Conservation (phyloP, 345 rosid species). For the Aquilaria sinensis region DNA sequence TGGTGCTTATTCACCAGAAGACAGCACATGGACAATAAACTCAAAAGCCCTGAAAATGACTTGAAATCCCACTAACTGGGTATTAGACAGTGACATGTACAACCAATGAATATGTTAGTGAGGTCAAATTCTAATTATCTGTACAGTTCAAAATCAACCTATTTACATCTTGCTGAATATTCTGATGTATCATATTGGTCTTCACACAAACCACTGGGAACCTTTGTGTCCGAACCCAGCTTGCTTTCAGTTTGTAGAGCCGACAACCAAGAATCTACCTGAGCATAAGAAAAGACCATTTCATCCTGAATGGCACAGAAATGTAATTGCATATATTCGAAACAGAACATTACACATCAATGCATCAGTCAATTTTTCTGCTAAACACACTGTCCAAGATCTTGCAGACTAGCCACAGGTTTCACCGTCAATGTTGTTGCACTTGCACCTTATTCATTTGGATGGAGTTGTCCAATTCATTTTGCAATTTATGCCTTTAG, state of each 20-base stretch:
- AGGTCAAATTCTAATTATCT: constrained; percentile 10
- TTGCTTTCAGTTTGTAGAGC: constrained; percentile 47
- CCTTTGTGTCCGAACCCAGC: constrained; percentile 25
- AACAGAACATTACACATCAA: no score
- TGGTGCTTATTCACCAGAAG: no score
- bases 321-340: no score
- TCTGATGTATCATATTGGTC: constrained; percentile 2
- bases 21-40: no score
- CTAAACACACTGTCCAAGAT: no score
- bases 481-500: background rate
- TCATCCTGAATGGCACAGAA: no score
- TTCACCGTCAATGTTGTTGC: no score
- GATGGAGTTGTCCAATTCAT: background rate
- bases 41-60: no score
- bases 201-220: constrained; percentile 30
- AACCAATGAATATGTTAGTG: constrained; percentile 31
- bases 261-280: constrained; percentile 78
- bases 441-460: no score
- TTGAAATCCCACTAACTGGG: no score
- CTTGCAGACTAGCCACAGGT: no score
- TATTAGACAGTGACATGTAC: constrained; percentile 11
- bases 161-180: constrained; percentile 27
- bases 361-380: no score
- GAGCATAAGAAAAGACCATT: constrained; percentile 2
- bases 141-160: constrained; percentile 5